Evolutionary conservation across 345 rosid species (phyloP).

Genomic region (Luvunga scandens): DNA sequence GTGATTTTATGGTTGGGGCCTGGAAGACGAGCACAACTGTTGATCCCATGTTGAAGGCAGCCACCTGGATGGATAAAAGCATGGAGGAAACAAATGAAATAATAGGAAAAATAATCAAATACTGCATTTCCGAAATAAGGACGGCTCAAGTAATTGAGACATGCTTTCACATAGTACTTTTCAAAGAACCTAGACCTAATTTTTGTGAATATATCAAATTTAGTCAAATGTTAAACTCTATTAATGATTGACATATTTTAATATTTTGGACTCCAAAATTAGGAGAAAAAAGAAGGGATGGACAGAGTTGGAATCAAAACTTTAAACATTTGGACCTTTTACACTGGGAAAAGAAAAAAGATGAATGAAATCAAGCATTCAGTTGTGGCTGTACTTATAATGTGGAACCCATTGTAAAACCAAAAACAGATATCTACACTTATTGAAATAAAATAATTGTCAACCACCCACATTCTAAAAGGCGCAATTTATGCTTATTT

Average conservation of each 20-base stretch:
- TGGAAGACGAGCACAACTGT: conserved; percentile 91
- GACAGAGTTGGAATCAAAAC: not conserved
- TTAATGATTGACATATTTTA: not conserved
- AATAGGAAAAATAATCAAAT: not conserved
- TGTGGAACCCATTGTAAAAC: not conserved
- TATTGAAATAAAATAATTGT: not conserved
- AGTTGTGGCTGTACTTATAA: not conserved
- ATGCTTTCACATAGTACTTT: not conserved
- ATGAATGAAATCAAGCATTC: not conserved
- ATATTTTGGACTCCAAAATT: not conserved
- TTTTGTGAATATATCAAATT: not conserved
- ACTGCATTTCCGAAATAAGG: not conserved
- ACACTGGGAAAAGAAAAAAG: not conserved
- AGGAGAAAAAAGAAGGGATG: not conserved
- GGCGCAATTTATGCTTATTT: not conserved
- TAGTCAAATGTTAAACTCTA: not conserved
- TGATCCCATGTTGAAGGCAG: conserved; percentile 90
- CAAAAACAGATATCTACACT: not conserved
- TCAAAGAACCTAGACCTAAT: not conserved
- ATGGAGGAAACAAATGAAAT: not conserved
- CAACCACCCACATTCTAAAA: not conserved
- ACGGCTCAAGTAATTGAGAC: not conserved
- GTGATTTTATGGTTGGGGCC: conserved; percentile 55
- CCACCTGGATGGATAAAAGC: conserved; percentile 47
- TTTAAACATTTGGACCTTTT: not conserved